phyloP scores from a whole-genome alignment of 75 land plant species.

The Adiantum capillusveneris region DNA sequence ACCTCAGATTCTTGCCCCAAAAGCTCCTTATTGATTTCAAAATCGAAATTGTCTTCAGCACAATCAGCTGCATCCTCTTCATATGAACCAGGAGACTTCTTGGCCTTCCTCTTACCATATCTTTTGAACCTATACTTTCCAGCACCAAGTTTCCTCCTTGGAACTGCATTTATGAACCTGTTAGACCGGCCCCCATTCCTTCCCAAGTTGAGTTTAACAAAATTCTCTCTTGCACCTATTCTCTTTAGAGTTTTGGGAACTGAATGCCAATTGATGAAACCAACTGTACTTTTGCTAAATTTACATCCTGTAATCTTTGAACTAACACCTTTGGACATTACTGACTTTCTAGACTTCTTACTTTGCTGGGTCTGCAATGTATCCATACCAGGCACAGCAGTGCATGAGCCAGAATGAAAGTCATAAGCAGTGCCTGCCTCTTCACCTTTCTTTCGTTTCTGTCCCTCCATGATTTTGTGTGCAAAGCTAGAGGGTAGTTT shows the following conservation, averaged over 20 bases:
- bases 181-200: conserved; percentile 16
- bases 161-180: conserved; percentile 18
- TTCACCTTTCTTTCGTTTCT: neutral
- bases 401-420: too few species aligned
- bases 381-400: too few species aligned
- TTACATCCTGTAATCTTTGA: neutral
- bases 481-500: neutral
- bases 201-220: conserved; percentile 29
- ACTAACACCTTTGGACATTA: too few species aligned
- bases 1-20: neutral
- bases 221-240: conserved; percentile 25
- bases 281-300: neutral
- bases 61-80: neutral
- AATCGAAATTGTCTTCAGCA: neutral
- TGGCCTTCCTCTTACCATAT: neutral
- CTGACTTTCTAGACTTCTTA: too few species aligned
- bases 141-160: conserved; percentile 9
- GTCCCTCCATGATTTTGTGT: neutral
- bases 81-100: neutral
- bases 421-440: neutral
- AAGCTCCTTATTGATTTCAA: neutral
- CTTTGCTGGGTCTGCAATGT: too few species aligned
- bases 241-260: neutral
- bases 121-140: conserved; percentile 6
- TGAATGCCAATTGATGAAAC: neutral